Conservation (phyloP, 148 eudicot species). For the Polygonum aviculare region DNA sequence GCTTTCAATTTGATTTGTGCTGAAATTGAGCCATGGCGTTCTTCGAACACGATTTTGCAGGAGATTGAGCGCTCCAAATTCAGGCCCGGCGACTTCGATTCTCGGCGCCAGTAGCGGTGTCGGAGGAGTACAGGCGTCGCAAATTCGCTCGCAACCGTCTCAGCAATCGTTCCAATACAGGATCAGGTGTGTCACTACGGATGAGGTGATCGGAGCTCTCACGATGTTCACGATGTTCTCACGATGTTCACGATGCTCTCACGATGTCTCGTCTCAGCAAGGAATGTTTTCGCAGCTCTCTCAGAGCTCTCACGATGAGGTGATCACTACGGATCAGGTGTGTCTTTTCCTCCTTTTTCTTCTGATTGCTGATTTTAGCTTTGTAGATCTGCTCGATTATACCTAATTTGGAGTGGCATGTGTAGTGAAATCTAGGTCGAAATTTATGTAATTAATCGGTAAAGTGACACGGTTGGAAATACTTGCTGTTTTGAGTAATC, state of each 20-base stretch:
- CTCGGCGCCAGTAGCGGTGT: slow-evolving; percentile 21
- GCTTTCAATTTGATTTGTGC: background rate
- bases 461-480: background rate
- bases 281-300: slow-evolving; percentile 75
- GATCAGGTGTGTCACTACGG: no score
- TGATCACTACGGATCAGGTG: slow-evolving; percentile 46
- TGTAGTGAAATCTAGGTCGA: background rate
- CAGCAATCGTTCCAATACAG: slow-evolving; percentile 72
- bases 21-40: background rate
- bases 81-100: slow-evolving; percentile 22
- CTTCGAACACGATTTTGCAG: slow-evolving; percentile 20
- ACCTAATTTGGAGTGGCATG: background rate
- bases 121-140: slow-evolving; percentile 24
- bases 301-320: slow-evolving; percentile 68
- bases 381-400: background rate
- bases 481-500: background rate
- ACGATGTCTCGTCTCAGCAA: slow-evolving; percentile 79
- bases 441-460: background rate
- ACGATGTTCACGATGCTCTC: no score
- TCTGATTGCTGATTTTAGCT: background rate
- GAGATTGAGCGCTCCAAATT: slow-evolving; percentile 30
- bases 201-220: no score
- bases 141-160: slow-evolving; percentile 50
- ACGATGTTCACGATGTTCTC: no score
- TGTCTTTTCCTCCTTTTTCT: background rate